Evolutionary conservation across 805 yeast genomes (phyloP).

Genomic region (Yarrowia osloensis): DNA sequence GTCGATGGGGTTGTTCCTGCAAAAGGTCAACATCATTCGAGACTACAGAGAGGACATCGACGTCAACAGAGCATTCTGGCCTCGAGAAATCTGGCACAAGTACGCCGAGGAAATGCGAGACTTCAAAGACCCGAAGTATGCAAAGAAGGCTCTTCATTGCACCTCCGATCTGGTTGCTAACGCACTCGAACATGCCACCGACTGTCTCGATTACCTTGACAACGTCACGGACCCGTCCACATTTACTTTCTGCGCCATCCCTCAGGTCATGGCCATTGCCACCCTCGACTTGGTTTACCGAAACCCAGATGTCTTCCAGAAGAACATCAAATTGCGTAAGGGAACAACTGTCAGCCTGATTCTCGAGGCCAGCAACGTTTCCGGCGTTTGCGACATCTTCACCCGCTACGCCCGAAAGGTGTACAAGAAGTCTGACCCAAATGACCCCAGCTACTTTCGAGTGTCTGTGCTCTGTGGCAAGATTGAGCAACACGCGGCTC

Average conservation of each 20-base stretch:
- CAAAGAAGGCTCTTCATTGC: slow-evolving; percentile 66
- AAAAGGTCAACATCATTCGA: slow-evolving; percentile 93
- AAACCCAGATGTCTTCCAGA: slow-evolving; percentile 69
- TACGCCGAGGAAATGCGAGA: slow-evolving; percentile 65
- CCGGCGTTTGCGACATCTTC: slow-evolving; percentile 76
- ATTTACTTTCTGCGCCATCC: slow-evolving; percentile 93
- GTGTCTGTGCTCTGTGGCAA: slow-evolving; percentile 85
- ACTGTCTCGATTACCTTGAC: slow-evolving; percentile 73
- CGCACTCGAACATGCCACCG: slow-evolving; percentile 74
- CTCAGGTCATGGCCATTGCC: slow-evolving; percentile 99
- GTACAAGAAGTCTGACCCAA: slow-evolving; percentile 74
- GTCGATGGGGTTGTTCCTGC: slow-evolving; percentile 93
- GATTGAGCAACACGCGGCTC: slow-evolving; percentile 78
- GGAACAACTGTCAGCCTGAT: slow-evolving; percentile 82
- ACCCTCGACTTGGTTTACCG: slow-evolving; percentile 83
- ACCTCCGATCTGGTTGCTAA: slow-evolving; percentile 78
- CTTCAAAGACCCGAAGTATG: slow-evolving; percentile 54
- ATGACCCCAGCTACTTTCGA: slow-evolving; percentile 82
- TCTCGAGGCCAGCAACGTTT: slow-evolving; percentile 68
- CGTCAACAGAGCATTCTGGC: slow-evolving; percentile 96
- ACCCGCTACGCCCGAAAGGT: slow-evolving; percentile 70
- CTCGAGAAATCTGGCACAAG: slow-evolving; percentile 86
- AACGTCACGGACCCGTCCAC: slow-evolving; percentile 76
- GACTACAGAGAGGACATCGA: slow-evolving; percentile 89
- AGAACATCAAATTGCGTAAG: slow-evolving; percentile 83